Conservation (phyloP, 2,329 filamentous ascomycete genomes). For the Parascedosporium putredinis region DNA sequence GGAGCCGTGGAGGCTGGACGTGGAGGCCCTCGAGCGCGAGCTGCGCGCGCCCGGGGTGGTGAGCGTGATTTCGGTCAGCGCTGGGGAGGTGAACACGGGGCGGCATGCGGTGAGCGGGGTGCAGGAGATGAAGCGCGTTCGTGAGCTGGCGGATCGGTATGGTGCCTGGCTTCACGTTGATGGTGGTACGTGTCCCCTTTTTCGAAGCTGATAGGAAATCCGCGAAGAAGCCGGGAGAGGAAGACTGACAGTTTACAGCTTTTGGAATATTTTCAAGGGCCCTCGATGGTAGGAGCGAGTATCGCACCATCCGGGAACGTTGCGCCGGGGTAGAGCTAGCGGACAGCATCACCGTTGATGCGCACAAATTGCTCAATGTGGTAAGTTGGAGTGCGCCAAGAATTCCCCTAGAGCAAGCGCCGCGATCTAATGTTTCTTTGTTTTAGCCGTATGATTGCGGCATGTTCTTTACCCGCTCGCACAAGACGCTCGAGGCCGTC, state of each 20-base stretch:
- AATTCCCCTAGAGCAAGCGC: too few species aligned
- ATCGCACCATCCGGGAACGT: conserved; percentile 37
- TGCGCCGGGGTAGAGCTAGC: conserved; percentile 64
- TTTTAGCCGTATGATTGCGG: conserved; percentile 76
- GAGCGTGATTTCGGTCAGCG: conserved; percentile 73
- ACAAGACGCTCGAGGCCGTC: conserved; percentile 46
- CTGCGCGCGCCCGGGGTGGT: conserved; percentile 43
- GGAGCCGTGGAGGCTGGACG: conserved; percentile 56
- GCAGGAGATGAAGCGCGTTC: conserved; percentile 52
- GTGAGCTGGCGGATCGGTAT: conserved; percentile 61
- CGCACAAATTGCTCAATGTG: conserved; percentile 88
- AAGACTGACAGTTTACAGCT: conserved; percentile 35
- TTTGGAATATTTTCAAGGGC: conserved; percentile 75
- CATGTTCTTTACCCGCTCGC: conserved; percentile 65
- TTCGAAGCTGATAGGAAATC: neutral
- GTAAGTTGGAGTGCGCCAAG: too few species aligned
- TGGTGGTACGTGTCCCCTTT: conserved; percentile 42
- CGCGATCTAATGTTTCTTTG: too few species aligned
- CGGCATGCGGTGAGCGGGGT: conserved; percentile 54
- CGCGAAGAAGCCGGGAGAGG: too few species aligned
- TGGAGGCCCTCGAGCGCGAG: conserved; percentile 51
- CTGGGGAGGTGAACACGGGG: conserved; percentile 85
- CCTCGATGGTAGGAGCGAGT: conserved; percentile 47
- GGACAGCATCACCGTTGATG: conserved; percentile 79
- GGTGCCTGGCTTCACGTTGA: conserved; percentile 84